Base-by-base conservation (phyloP, 495 filamentous ascomycete genomes). In the Cercophora sp. region DNA sequence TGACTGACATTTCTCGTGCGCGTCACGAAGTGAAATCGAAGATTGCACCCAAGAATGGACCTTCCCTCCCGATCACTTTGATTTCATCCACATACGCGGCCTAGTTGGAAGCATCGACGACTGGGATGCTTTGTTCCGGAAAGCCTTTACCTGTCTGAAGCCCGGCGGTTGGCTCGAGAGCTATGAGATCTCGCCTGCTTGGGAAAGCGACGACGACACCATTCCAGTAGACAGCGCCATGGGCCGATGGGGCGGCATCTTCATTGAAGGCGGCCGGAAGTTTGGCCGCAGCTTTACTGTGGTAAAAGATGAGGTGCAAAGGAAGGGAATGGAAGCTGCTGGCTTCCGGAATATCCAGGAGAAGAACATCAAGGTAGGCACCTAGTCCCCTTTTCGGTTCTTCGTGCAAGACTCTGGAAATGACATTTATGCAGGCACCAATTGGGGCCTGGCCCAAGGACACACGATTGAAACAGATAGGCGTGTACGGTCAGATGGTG, bases 11-110 rank as follows among this genome's bases (percentile, higher is more conserved):
- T 18, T 40, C 36, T 16, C 36, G 20, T 18, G 8, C 10, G 9
- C 18, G 9, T 4, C 11, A 13, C 10, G 8, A 16, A 42, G 39
- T 57, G 70, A 76, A 51, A 64, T 80, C 26, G 78, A 79, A 42
- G 77, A 80, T 54, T 71, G 75, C 55, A 70, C 74, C 44, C 48
- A 57, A 9, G 54, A 59, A 15, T 83, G 79, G 79, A 60, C 69
- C 13, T 79, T 70, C 48, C 53, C 62, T 11, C 50, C 62, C 15
- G 62, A 76, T 32, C 49, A 61, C 48, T 86, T 85, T 58, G 83
- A 86, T 62, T 80, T 78, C 46, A 72, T 85, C 47, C 79, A 85
- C 59, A 68, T 79, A 4, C 74, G 82, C 19, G 58, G 66, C 4
- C 59, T 84, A 15, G 70, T 74, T 36, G 78, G 70, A 27, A 73